These are phyloP conservation scores for Dictyostelium intermedium DNA, from an alignment of 78 protist genomes.

Conservation along the genomic window DNA sequence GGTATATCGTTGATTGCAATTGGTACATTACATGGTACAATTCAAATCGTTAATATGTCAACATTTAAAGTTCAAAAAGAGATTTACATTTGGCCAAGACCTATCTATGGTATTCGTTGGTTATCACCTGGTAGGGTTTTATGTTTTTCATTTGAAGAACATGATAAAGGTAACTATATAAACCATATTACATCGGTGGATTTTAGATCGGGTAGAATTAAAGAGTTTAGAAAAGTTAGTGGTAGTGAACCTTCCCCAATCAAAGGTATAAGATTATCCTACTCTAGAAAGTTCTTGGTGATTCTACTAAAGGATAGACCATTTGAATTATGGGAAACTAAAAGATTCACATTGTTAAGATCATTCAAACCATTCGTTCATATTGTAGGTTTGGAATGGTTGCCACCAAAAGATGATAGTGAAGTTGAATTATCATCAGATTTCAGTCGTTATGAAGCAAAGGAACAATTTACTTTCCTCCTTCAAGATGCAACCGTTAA, in stretches of 20 bases:
- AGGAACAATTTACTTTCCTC: constrained; percentile 67
- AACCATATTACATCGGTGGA: constrained; percentile 48
- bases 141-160: constrained; percentile 43
- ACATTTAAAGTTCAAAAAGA: constrained; percentile 60
- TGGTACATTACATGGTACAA: constrained; percentile 61
- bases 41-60: constrained; percentile 38
- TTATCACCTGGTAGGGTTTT: constrained; percentile 67
- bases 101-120: constrained; percentile 48
- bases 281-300: constrained; percentile 38
- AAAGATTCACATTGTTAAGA: constrained; percentile 44
- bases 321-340: constrained; percentile 75
- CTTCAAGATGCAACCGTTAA: constrained; percentile 5
- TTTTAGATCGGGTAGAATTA: constrained; percentile 55
- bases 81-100: constrained; percentile 32
- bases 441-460: constrained; percentile 6
- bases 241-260: constrained; percentile 34
- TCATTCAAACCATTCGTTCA: constrained; percentile 37
- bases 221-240: constrained; percentile 53
- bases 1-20: constrained; percentile 33
- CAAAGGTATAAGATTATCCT: constrained; percentile 53
- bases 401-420: constrained; percentile 27
- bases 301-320: constrained; percentile 59
- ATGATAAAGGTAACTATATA: not conserved
- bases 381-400: constrained; percentile 59
- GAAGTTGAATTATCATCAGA: constrained; percentile 42